Evolutionary conservation across 139 green algal species (phyloP).

Genomic region (Yamagishiella unicocca): DNA sequence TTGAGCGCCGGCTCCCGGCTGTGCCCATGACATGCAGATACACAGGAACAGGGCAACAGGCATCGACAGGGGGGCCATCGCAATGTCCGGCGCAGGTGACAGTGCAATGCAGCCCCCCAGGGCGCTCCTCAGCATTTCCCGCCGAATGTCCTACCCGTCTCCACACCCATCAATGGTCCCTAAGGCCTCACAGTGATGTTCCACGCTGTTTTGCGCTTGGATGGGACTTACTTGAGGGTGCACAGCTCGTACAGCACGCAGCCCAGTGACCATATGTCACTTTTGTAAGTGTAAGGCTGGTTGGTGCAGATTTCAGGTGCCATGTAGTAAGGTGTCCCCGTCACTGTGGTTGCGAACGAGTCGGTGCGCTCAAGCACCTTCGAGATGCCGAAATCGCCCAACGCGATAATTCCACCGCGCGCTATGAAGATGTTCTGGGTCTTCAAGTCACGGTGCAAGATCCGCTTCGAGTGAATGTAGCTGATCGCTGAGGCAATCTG

Average conservation of each 20-base stretch:
- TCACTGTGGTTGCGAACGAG: constrained; percentile 75
- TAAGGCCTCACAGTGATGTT: no score
- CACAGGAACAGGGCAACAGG: no score
- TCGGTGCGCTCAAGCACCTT: constrained; percentile 77
- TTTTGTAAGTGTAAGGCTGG: constrained; percentile 80
- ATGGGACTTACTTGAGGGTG: constrained; percentile 70
- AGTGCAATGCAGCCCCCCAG: no score
- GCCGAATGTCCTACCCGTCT: no score
- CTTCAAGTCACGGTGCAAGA: constrained; percentile 80
- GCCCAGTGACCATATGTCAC: constrained; percentile 88
- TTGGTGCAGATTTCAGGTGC: constrained; percentile 77
- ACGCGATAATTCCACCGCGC: constrained; percentile 75
- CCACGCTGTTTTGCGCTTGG: no score
- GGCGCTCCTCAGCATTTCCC: no score
- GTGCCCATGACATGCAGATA: no score
- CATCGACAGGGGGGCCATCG: no score
- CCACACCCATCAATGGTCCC: no score
- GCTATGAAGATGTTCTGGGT: constrained; percentile 90
- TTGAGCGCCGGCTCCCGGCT: no score
- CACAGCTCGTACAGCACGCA: constrained; percentile 91
- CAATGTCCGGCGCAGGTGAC: no score
- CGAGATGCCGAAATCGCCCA: constrained; percentile 91
- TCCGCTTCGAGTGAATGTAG: constrained; percentile 71
- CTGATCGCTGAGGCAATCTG: constrained; percentile 70
- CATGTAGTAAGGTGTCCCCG: constrained; percentile 72